Evolutionary conservation across 208 protist genomes (phyloP).

Genomic region (Wallacemonas collosoma): DNA sequence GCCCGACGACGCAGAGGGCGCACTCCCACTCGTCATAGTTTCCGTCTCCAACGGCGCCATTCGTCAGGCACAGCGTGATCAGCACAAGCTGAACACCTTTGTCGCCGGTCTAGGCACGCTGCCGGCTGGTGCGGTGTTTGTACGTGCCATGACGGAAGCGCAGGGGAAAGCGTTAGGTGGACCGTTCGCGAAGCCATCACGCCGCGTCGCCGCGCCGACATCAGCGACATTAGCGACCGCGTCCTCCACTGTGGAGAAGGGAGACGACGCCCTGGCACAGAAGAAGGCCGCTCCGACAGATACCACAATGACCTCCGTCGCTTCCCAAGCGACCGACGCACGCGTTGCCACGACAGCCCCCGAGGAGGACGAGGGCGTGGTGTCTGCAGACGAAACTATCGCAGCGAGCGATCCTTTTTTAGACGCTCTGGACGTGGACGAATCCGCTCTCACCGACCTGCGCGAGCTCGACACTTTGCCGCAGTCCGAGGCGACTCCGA

Average conservation of each 20-base stretch:
- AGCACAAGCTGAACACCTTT: constrained; percentile 3
- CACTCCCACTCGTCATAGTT: constrained; percentile 1
- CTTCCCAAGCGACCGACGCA: too few species aligned
- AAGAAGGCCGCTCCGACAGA: too few species aligned
- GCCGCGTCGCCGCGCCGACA: neutral
- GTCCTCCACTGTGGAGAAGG: neutral
- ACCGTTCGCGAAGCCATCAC: constrained; percentile 12
- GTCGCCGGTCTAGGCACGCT: neutral
- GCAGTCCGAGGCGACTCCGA: neutral
- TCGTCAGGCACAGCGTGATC: constrained; percentile 1
- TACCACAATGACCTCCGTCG: too few species aligned
- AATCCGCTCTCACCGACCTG: neutral
- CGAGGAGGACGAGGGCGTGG: neutral
- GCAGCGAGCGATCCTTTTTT: neutral
- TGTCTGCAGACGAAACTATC: neutral
- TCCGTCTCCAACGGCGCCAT: constrained; percentile 1
- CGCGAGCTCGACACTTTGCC: neutral
- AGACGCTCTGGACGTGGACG: constrained; percentile 2
- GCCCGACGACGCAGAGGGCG: neutral
- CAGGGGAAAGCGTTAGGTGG: constrained; percentile 6
- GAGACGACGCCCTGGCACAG: neutral
- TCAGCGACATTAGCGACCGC: neutral
- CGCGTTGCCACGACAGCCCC: neutral
- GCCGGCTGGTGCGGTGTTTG: constrained; percentile 4
- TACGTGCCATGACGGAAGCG: constrained; percentile 4